Evolutionary conservation across 2,329 filamentous ascomycete species (phyloP), one percentile per base, ranked within the genome.

Genomic region (Hypoxylon rubiginosum): DNA sequence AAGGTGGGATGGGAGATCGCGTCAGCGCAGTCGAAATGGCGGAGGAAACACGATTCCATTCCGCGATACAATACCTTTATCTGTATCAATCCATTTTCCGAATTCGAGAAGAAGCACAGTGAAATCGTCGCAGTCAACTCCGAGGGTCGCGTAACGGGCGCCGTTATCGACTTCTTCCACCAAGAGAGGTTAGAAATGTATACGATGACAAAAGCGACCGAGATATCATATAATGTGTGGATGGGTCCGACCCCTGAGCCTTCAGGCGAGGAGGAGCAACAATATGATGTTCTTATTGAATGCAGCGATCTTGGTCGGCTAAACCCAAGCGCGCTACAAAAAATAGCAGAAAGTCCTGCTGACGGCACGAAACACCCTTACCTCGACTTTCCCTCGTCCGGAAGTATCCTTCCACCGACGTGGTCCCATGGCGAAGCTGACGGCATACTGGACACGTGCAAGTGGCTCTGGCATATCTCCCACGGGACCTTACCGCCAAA

Each of bases 171-270:
- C 78, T 96, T 99, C 77, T 92, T 93, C 76, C 90, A 92, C 72
- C 93, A 93, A 82, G 96, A 99, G 79, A 87, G 94, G 62, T 80
- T 88, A 53, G 96, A 99, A 81, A 98, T 99, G 95, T 94, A 92
- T 78, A 86, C 86, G 64, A 97, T 98, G 95, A 94, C 95, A 10
- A 89, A 89, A 73, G 91, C 94, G 2, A 94, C 94, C 0, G 92
- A 97, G 78, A 97, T 98, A 68, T 90, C 92, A 57, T 86, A 88
- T 70, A 97, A 97, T 75, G 93, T 98, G 26, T 98, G 91, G 87
- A 84, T 97, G 64, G 96, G 96, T 0, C 92, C 93, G 1, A 96
- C 93, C 0, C 93, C 94, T 0, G 92, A 97, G 70, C 84, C 87
- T 1, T 82, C 85, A 1, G 82, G 85, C 73, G 80, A 83, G 1